These are phyloP conservation scores for Trametes cingulata DNA, from an alignment of 768 basidiomycete species.

Conservation along the genomic window DNA sequence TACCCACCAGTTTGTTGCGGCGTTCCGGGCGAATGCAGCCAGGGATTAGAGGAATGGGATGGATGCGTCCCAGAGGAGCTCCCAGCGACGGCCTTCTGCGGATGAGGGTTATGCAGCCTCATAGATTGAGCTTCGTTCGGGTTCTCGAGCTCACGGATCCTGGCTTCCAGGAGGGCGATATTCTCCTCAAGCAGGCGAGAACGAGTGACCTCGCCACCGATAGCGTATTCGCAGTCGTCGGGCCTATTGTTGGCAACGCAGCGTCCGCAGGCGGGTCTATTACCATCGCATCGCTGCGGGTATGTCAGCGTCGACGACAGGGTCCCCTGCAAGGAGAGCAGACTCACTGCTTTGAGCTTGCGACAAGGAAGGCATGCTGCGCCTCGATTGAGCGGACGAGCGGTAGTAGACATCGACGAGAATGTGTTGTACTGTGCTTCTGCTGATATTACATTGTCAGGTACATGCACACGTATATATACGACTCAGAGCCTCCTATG, in stretches of 20 bases:
- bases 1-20: background rate
- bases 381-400: slow-evolving; percentile 16
- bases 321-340: background rate
- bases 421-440: background rate
- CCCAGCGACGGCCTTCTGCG: background rate
- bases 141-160: slow-evolving; percentile 41
- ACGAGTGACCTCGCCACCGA: slow-evolving; percentile 59
- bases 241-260: slow-evolving; percentile 50
- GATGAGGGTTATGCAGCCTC: slow-evolving; percentile 19
- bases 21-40: background rate
- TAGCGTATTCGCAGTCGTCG: slow-evolving; percentile 72
- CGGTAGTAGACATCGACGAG: background rate
- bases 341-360: slow-evolving; percentile 27
- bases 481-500: background rate
- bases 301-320: background rate
- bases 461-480: background rate
- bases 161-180: slow-evolving; percentile 55
- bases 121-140: slow-evolving; percentile 30
- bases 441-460: background rate
- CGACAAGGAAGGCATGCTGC: slow-evolving; percentile 28
- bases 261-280: slow-evolving; percentile 63
- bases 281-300: slow-evolving; percentile 67
- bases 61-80: background rate
- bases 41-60: background rate
- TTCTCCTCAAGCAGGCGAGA: slow-evolving; percentile 65